A percentile compares a stretch with the other conserved stretches of the same genome.
Evolutionary conservation across 1,139 yeast genomes (phyloP).

Genomic region (Eremothecium coryli): DNA sequence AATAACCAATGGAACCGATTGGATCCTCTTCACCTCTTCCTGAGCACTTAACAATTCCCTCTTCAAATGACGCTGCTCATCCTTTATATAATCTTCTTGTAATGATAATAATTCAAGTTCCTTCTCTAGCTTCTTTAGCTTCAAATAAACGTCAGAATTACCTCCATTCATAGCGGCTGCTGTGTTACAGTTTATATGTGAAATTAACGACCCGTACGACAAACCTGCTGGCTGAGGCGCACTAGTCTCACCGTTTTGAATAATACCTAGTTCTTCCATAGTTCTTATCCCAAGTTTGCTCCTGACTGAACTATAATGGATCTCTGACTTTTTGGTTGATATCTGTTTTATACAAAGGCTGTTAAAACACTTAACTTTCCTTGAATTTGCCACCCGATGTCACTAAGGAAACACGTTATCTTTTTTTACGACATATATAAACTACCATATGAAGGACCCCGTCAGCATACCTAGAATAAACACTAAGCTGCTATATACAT

Average conservation of each 20-base stretch:
- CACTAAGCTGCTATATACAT: background rate
- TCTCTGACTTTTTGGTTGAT: too few species aligned
- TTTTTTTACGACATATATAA: conserved; percentile 1
- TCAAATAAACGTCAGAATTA: conserved; percentile 63
- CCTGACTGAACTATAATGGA: too few species aligned
- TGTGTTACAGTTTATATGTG: conserved; percentile 18
- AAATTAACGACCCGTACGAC: conserved; percentile 25
- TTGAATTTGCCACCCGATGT: conserved; percentile 12
- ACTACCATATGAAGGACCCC: background rate
- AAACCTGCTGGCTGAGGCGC: conserved; percentile 18
- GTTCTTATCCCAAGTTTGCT: too few species aligned
- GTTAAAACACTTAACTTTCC: background rate
- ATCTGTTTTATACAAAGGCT: background rate
- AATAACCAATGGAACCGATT: conserved; percentile 93
- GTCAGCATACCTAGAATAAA: conserved; percentile 1
- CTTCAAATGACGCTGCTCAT: conserved; percentile 92
- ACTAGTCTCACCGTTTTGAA: conserved; percentile 19
- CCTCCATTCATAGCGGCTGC: conserved; percentile 27
- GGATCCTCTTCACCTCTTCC: conserved; percentile 95
- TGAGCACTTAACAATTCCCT: conserved; percentile 94
- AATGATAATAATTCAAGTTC: conserved; percentile 73
- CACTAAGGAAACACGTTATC: background rate
- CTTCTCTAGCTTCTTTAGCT: conserved; percentile 77
- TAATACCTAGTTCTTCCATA: conserved; percentile 58
- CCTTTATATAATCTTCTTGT: conserved; percentile 95